phyloP scores from a whole-genome alignment of 1,284 basidiomycete genomes.

The Sanghuangporus sanghuang region DNA sequence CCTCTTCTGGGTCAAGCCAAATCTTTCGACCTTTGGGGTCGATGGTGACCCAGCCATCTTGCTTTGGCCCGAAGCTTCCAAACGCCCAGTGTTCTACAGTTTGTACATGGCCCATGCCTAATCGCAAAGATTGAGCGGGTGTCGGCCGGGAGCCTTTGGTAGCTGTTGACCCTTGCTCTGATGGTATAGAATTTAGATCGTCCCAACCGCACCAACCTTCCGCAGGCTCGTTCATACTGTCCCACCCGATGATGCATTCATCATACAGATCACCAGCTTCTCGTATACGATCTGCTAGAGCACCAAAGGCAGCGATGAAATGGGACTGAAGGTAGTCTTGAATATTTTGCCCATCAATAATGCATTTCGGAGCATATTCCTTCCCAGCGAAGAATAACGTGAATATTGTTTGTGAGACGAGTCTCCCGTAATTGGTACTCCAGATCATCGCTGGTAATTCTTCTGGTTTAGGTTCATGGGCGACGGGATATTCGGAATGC shows the following conservation, averaged over 20 bases:
- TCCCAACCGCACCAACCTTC: constrained; percentile 81
- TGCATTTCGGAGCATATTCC: constrained; percentile 85
- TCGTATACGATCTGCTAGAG: constrained; percentile 71
- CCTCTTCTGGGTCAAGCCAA: constrained; percentile 57
- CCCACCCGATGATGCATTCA: constrained; percentile 92
- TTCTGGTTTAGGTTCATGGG: constrained; percentile 61
- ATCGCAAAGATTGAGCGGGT: constrained; percentile 75
- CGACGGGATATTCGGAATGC: constrained; percentile 81
- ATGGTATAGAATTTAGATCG: constrained; percentile 65
- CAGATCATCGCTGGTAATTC: constrained; percentile 91
- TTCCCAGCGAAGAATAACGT: constrained; percentile 93
- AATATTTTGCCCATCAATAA: constrained; percentile 90
- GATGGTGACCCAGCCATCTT: constrained; percentile 68
- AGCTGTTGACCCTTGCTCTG: constrained; percentile 62
- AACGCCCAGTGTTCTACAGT: constrained; percentile 87
- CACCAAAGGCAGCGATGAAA: constrained; percentile 73
- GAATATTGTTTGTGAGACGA: constrained; percentile 86
- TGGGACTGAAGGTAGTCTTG: constrained; percentile 92
- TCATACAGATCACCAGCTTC: constrained; percentile 77
- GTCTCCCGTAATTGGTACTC: constrained; percentile 92
- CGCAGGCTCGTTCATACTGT: constrained; percentile 92
- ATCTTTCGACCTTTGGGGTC: constrained; percentile 79
- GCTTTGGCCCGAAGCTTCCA: constrained; percentile 72
- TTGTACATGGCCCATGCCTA: constrained; percentile 86
- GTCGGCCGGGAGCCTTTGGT: constrained; percentile 88